These are phyloP conservation scores for Tardiomyces digboiensis DNA, from an alignment of 1,139 yeast species.

Conservation along the genomic window DNA sequence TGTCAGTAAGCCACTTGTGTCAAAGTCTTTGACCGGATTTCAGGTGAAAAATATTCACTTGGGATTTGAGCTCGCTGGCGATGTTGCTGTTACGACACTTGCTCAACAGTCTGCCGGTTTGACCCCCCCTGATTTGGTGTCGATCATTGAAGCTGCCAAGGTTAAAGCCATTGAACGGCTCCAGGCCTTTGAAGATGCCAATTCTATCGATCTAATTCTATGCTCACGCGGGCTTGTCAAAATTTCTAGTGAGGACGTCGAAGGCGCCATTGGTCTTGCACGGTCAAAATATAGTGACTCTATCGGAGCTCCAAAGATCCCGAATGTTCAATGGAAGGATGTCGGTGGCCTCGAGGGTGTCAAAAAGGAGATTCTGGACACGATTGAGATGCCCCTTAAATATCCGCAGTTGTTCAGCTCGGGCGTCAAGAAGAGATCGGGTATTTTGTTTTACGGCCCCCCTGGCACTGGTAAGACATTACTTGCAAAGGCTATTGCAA, in stretches of 20 bases:
- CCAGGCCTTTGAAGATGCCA: conserved; percentile 11
- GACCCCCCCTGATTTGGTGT: conserved; percentile 72
- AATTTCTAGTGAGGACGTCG: conserved; percentile 57
- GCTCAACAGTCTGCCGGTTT: conserved; percentile 91
- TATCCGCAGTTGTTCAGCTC: conserved; percentile 83
- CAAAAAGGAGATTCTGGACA: conserved; percentile 87
- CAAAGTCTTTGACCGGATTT: conserved; percentile 1
- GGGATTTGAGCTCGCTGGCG: conserved; percentile 31
- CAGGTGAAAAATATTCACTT: background rate
- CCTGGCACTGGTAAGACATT: conserved; percentile 98
- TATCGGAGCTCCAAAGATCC: conserved; percentile 95
- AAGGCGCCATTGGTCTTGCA: conserved; percentile 67
- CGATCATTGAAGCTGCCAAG: conserved; percentile 63
- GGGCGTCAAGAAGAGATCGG: conserved; percentile 90
- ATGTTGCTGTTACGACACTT: conserved; percentile 48
- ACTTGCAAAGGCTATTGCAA: conserved; percentile 93
- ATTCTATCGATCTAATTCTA: conserved; percentile 20
- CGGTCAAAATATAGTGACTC: conserved; percentile 86
- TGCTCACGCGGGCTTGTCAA: conserved; percentile 42
- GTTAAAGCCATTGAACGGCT: conserved; percentile 45
- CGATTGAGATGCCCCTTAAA: conserved; percentile 91
- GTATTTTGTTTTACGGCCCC: conserved; percentile 92
- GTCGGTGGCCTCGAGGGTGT: conserved; percentile 87
- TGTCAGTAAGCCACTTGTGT: background rate
- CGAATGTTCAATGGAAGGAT: conserved; percentile 92